Conservation (phyloP, 768 basidiomycete species). For the Cystobasidium onofrii region DNA sequence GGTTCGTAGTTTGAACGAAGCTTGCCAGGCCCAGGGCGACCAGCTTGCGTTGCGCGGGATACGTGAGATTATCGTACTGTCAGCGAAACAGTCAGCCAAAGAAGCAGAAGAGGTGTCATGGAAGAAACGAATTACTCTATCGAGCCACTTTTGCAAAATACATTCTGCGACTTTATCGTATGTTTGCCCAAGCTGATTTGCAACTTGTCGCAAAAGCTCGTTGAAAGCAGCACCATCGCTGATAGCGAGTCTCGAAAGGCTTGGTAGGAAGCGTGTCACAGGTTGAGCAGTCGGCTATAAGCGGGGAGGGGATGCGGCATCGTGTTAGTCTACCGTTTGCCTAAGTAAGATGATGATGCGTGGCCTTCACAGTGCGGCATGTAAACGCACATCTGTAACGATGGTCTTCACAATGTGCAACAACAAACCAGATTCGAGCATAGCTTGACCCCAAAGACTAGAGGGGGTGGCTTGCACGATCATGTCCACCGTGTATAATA, state of each 20-base stretch:
- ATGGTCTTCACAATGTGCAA: background rate
- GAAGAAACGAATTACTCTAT: conserved; percentile 47
- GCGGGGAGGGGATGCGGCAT: too few relatives aligned
- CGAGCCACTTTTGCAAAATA: conserved; percentile 73
- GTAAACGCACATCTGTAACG: background rate
- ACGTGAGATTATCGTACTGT: conserved; percentile 85
- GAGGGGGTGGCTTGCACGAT: background rate
- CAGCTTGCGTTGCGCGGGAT: conserved; percentile 73
- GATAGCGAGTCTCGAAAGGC: conserved; percentile 66
- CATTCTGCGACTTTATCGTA: conserved; percentile 59
- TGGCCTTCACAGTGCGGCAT: too few relatives aligned
- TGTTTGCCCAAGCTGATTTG: conserved; percentile 48
- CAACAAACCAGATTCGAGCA: background rate
- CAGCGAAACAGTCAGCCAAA: background rate
- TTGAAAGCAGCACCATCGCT: conserved; percentile 61
- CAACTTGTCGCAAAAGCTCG: conserved; percentile 61
- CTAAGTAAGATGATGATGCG: too few relatives aligned
- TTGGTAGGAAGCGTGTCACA: conserved; percentile 62
- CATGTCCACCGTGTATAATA: conserved; percentile 28
- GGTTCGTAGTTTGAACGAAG: conserved; percentile 65
- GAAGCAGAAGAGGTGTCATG: background rate
- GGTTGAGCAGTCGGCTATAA: conserved; percentile 34
- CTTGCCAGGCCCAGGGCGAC: conserved; percentile 71
- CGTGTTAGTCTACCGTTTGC: too few relatives aligned
- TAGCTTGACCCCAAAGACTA: background rate